These are phyloP conservation scores for Trichosporon coremiiforme DNA, from an alignment of 1,284 basidiomycete genomes.

Conservation along the genomic window DNA sequence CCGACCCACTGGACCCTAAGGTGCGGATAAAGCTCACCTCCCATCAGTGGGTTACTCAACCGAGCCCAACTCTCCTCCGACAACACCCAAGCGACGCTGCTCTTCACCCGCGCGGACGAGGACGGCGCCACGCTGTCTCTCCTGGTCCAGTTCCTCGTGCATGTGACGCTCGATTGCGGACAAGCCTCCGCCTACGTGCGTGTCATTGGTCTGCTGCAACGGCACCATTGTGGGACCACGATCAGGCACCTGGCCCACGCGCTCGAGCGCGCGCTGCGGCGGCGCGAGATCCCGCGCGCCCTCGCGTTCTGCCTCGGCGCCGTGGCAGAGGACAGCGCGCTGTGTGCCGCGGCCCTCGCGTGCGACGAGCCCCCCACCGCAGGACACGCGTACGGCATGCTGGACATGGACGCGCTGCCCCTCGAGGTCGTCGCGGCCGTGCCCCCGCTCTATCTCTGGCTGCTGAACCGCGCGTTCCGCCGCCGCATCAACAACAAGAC, in stretches of 20 bases:
- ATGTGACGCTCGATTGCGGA: not conserved
- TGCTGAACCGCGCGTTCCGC: not conserved
- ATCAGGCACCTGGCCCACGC: not conserved
- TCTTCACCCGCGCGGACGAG: not conserved
- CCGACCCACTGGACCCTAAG: too few species aligned
- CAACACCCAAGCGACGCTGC: not conserved
- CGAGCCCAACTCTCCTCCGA: too few species aligned
- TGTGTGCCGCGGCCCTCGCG: not conserved
- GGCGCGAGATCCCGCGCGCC: not conserved
- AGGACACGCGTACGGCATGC: not conserved
- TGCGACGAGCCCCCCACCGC: not conserved
- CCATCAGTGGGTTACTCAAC: not conserved
- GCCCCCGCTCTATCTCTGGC: not conserved
- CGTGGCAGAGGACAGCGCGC: not conserved
- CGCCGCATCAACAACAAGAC: not conserved
- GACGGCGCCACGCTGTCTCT: not conserved
- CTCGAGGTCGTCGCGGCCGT: not conserved
- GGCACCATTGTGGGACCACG: not conserved
- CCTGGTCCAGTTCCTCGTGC: not conserved
- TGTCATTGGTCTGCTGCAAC: not conserved
- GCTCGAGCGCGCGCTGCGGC: not conserved
- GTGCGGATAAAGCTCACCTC: not conserved
- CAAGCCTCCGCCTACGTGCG: not conserved
- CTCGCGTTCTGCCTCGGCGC: not conserved
- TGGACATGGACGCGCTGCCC: not conserved